phyloP scores from a whole-genome alignment of 192 early-diverging fungal species.

The Borealophlyctis nickersoniae region DNA sequence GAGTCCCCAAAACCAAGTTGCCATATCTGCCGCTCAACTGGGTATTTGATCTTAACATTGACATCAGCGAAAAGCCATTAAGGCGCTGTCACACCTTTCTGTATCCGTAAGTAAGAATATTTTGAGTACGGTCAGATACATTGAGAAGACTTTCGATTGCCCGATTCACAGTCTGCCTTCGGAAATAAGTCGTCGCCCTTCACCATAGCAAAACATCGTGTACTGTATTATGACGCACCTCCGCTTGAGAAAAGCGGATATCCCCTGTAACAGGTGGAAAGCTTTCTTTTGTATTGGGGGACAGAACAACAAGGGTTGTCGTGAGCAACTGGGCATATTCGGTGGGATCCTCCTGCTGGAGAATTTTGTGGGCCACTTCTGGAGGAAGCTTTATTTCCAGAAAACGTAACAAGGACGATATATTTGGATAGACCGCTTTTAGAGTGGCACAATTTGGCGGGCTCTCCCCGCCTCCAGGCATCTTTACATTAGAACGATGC shows the following conservation, averaged over 20 bases:
- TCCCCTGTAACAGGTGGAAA: too few relatives aligned
- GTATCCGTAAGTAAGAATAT: conserved; percentile 37
- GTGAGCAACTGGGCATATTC: too few relatives aligned
- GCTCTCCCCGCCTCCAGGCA: too few relatives aligned
- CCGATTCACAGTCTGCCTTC: conserved; percentile 29
- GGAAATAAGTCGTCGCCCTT: background rate
- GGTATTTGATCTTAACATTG: background rate
- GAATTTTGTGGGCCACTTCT: too few relatives aligned
- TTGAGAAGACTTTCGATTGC: conserved; percentile 27
- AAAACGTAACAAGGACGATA: too few relatives aligned
- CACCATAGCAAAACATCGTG: background rate
- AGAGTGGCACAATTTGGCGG: too few relatives aligned
- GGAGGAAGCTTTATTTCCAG: too few relatives aligned
- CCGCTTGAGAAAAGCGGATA: conserved; percentile 22
- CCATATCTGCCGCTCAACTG: conserved; percentile 17
- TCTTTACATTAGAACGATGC: too few relatives aligned
- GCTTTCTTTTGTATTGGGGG: too few relatives aligned
- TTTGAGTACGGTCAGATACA: background rate
- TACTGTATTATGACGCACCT: conserved; percentile 3
- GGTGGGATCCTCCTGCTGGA: too few relatives aligned
- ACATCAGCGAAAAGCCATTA: background rate
- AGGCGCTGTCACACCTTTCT: conserved; percentile 11
- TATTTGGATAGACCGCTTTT: too few relatives aligned
- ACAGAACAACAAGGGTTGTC: too few relatives aligned
- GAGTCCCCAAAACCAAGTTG: conserved; percentile 22